A percentile compares a stretch with the other conserved stretches of the same genome.
Evolutionary conservation across 2,329 filamentous ascomycete species (phyloP).

Genomic region (Blumeria hordei): DNA sequence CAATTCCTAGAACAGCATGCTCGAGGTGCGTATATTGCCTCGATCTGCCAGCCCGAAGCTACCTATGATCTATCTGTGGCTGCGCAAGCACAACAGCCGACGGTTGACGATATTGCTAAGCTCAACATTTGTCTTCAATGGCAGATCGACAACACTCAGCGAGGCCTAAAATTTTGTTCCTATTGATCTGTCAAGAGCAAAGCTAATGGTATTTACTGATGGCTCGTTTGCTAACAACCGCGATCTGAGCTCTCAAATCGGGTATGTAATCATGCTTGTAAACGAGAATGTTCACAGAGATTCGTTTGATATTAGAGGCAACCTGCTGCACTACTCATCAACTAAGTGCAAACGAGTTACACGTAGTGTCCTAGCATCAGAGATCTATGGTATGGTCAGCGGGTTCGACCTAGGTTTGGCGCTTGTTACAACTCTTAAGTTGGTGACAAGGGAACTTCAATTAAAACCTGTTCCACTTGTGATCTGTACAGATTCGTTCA

Average conservation of each 20-base stretch:
- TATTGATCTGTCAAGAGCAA: not conserved
- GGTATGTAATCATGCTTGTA: not conserved
- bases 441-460: not conserved
- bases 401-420: conserved; percentile 1
- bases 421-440: not conserved
- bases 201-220: conserved; percentile 1
- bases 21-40: conserved; percentile 1
- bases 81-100: not conserved
- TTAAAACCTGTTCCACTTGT: not conserved
- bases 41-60: conserved; percentile 2
- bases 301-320: not conserved
- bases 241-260: conserved; percentile 1
- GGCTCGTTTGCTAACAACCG: conserved; percentile 1
- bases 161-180: not conserved
- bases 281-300: not conserved
- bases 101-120: not conserved
- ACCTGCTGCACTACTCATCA: conserved; percentile 1
- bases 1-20: conserved; percentile 1
- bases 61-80: conserved; percentile 2
- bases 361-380: conserved; percentile 3
- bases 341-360: conserved; percentile 4
- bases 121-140: conserved; percentile 1
- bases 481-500: not conserved
- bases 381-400: conserved; percentile 3
- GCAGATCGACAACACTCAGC: not conserved